phyloP scores from a whole-genome alignment of 352 stramenopile species.

The Globisporangium paddicum region DNA sequence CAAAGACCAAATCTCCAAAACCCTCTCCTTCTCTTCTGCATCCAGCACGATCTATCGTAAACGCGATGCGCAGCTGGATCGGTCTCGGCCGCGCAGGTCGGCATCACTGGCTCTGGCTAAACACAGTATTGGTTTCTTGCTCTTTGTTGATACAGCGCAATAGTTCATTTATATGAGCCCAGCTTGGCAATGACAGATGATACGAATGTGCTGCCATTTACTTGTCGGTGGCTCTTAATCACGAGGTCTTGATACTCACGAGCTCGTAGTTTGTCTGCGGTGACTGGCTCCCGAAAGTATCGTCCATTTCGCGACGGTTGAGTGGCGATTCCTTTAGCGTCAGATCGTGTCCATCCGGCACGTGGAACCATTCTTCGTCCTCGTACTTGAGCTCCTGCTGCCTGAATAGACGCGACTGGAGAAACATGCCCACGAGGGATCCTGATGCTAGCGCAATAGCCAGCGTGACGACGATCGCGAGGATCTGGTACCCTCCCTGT shows the following conservation, averaged over 20 bases:
- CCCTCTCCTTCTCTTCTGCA: no score
- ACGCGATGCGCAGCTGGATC: conserved; percentile 57
- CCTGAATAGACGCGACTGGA: conserved; percentile 40
- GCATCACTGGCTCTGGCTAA: conserved; percentile 37
- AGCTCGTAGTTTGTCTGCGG: conserved; percentile 10
- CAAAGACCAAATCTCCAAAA: no score
- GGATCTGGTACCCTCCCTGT: conserved; percentile 57
- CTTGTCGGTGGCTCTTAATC: not conserved
- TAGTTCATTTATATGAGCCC: no score
- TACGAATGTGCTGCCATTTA: not conserved
- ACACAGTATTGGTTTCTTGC: not conserved
- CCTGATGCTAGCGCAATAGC: conserved; percentile 34
- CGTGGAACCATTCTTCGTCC: conserved; percentile 66
- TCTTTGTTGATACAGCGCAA: not conserved
- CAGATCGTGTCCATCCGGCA: conserved; percentile 14
- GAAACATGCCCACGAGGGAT: conserved; percentile 27
- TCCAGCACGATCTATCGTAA: conserved; percentile 63
- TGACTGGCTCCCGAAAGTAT: conserved; percentile 1
- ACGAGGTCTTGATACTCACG: conserved; percentile 1
- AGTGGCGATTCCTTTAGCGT: not conserved
- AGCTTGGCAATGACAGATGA: not conserved
- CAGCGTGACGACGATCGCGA: conserved; percentile 43
- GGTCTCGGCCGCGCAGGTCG: conserved; percentile 30
- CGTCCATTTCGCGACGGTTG: not conserved
- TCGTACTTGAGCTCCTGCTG: conserved; percentile 62